These are phyloP conservation scores for Populus davidiana DNA, from an alignment of 345 rosid species.

Conservation along the genomic window DNA sequence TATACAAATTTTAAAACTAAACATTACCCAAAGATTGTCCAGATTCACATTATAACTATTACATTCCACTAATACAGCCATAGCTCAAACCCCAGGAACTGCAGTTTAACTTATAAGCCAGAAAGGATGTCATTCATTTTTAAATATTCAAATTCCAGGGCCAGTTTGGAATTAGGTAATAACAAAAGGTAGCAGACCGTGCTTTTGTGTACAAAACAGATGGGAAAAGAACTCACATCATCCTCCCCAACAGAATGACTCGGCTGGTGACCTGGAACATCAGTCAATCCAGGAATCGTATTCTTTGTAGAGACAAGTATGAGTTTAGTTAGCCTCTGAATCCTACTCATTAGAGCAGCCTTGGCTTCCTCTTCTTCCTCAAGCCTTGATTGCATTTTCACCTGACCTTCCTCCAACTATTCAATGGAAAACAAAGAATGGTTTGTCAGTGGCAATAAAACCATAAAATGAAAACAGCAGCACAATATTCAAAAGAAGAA, in stretches of 20 bases:
- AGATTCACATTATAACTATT: background rate
- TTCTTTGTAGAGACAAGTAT: conserved; percentile 96
- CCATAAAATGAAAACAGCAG: background rate
- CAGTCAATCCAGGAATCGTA: conserved; percentile 67
- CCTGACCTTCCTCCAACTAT: conserved; percentile 99
- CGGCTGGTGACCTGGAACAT: conserved; percentile 63
- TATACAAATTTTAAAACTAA: background rate
- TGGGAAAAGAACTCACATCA: conserved; percentile 55
- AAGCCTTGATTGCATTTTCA: conserved; percentile 97
- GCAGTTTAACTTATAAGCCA: background rate
- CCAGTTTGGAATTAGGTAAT: background rate
- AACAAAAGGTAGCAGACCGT: background rate
- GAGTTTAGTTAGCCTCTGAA: conserved; percentile 94
- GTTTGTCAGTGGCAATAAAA: background rate
- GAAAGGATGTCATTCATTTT: background rate
- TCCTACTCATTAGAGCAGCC: conserved; percentile 99
- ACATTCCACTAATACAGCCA: background rate
- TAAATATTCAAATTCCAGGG: background rate
- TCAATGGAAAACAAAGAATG: background rate
- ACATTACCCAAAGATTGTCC: background rate
- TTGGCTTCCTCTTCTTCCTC: conserved; percentile 99
- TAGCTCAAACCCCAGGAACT: background rate
- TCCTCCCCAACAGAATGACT: conserved; percentile 67
- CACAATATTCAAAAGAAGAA: background rate
- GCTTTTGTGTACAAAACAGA: background rate